These are phyloP conservation scores for Candida buenavistaensis DNA, from an alignment of 1,139 yeast species.

Conservation along the genomic window DNA sequence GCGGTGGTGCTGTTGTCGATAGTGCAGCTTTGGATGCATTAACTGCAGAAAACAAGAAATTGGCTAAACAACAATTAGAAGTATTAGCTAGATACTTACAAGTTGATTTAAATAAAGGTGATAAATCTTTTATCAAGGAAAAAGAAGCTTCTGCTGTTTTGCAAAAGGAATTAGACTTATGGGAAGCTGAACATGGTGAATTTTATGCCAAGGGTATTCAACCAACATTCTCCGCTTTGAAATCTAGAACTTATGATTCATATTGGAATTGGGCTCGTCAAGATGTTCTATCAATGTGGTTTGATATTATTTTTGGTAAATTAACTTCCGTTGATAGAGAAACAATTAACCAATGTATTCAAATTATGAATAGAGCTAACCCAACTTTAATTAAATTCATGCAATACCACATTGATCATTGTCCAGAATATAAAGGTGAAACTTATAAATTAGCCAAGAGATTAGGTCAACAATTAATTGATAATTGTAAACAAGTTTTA, in stretches of 20 bases:
- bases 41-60: slow-evolving; percentile 82
- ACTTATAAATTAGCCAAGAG: slow-evolving; percentile 84
- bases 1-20: slow-evolving; percentile 89
- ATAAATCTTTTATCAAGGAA: slow-evolving; percentile 81
- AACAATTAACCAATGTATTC: slow-evolving; percentile 93
- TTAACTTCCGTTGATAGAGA: slow-evolving; percentile 90
- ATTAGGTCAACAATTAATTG: slow-evolving; percentile 90
- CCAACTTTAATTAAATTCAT: slow-evolving; percentile 91
- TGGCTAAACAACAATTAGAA: slow-evolving; percentile 95
- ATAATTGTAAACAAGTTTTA: slow-evolving; percentile 88
- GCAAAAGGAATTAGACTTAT: slow-evolving; percentile 87
- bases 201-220: slow-evolving; percentile 88
- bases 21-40: slow-evolving; percentile 95
- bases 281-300: slow-evolving; percentile 91
- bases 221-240: slow-evolving; percentile 86
- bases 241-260: slow-evolving; percentile 95
- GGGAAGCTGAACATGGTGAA: slow-evolving; percentile 95
- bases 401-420: slow-evolving; percentile 95
- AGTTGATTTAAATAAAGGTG: slow-evolving; percentile 88
- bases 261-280: slow-evolving; percentile 99
- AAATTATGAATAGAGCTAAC: slow-evolving; percentile 96
- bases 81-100: slow-evolving; percentile 93
- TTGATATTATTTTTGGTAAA: slow-evolving; percentile 92
- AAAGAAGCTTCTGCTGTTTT: slow-evolving; percentile 81
- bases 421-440: slow-evolving; percentile 87